Percentiles rank a stretch among this genome's conserved stretches.
These are phyloP conservation scores for Nakazawaea pomicola DNA, from an alignment of 805 yeast species.

Conservation along the genomic window DNA sequence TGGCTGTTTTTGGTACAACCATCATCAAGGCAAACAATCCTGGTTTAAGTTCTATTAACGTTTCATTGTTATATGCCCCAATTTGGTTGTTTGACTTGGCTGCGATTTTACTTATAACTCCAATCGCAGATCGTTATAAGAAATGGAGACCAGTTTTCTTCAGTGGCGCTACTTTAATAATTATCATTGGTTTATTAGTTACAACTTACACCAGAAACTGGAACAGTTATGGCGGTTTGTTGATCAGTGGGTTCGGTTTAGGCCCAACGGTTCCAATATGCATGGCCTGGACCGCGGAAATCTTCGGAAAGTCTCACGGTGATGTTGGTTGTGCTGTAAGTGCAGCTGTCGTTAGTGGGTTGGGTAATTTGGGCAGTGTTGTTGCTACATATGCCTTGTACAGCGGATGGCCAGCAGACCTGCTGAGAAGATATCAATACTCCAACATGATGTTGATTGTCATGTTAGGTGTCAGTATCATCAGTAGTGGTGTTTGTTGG, in stretches of 20 bases:
- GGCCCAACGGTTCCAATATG: constrained; percentile 90
- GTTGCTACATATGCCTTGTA: constrained; percentile 82
- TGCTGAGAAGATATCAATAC: constrained; percentile 50
- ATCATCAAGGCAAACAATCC: constrained; percentile 66
- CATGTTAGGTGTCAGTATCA: constrained; percentile 69
- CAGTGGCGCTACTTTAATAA: constrained; percentile 54
- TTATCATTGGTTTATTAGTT: constrained; percentile 70
- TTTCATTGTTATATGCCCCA: constrained; percentile 79
- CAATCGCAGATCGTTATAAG: constrained; percentile 69
- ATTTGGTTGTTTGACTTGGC: constrained; percentile 84
- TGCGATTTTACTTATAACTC: constrained; percentile 70
- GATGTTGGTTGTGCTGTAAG: constrained; percentile 83
- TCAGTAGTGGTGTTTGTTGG: constrained; percentile 35
- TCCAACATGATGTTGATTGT: constrained; percentile 82
- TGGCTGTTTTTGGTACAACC: constrained; percentile 81
- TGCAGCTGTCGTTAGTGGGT: constrained; percentile 78
- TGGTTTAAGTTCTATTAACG: constrained; percentile 53
- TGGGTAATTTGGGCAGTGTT: constrained; percentile 85
- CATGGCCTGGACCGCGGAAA: constrained; percentile 81
- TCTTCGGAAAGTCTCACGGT: constrained; percentile 65
- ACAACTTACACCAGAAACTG: constrained; percentile 75
- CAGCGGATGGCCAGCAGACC: constrained; percentile 83
- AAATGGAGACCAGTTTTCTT: constrained; percentile 58
- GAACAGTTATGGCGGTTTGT: constrained; percentile 74
- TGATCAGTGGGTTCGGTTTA: constrained; percentile 80